Evolutionary conservation across 139 green algal species (phyloP), one percentile per base, ranked within the genome.

Genomic region (Chlorella sp.): DNA sequence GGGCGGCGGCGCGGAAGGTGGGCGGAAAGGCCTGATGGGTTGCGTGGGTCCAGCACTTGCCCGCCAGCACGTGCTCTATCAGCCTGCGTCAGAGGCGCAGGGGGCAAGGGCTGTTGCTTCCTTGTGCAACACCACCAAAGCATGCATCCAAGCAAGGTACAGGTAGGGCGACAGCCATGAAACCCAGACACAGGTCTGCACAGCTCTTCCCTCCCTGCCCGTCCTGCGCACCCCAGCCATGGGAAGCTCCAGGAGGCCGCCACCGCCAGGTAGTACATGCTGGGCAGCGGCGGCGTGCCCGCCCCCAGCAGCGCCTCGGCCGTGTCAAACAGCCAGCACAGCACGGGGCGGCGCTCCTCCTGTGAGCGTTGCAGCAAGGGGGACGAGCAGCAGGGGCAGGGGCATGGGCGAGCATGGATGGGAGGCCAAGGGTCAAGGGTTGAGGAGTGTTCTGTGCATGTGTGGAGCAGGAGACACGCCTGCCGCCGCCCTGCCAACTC

Each of bases 271-370:
- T 41, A 32, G 13, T 17, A 26, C 20, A 17, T 25, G 32, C n/a
- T 4, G 32, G 7, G n/a, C n/a, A 39, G 30, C 28, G 67, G 32
- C 28, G 30, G 67, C 30, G 30, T 34, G 30, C 72, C 72, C 3
- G 72, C 72, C 4, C 4, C 41, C 41, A 79, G 41, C 12, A 79
- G 41, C 28, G 72, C 72, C 72, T 79, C 72, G 26, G 72, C 72
- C 16, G 28, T 63, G 26, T 79, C 72, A 12, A 79, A 25, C 44
- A 30, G 23, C 72, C 72, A 79, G 72, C 72, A 79, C 44, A 79
- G 28, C 41, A 64, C 26, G 38, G 15, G 25, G 26, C 28, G 41
- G 26, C 72, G 72, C 72, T 79, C 25, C 21, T 55, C 38, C 69
- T 76, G 69, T 39, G 62, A 18, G 44, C 9, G 44, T 51, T 51